These are phyloP conservation scores for Euphorbia pulcherrima DNA, from an alignment of 345 rosid species.

Conservation along the genomic window DNA sequence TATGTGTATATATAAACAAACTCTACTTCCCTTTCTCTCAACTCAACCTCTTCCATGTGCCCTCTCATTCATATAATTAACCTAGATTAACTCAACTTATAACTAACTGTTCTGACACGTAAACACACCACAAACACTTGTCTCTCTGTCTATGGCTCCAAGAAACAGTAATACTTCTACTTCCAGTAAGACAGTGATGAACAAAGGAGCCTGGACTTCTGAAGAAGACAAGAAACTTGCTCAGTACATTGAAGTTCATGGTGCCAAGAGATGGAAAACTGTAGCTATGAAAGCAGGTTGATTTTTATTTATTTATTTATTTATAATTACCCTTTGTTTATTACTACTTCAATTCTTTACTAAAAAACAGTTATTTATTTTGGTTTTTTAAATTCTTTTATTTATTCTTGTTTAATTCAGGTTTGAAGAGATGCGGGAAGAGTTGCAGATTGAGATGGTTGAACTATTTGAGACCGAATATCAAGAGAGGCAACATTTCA, in stretches of 20 bases:
- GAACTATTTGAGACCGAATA: constrained; percentile 57
- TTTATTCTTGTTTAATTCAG: constrained; percentile 21
- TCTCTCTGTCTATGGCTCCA: constrained; percentile 36
- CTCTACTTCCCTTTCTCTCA: background rate
- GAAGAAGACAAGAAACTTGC: constrained; percentile 58
- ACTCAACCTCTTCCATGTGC: background rate
- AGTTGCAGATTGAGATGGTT: constrained; percentile 67
- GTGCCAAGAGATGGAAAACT: constrained; percentile 56
- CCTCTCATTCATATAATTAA: background rate
- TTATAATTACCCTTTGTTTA: background rate
- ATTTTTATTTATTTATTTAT: background rate
- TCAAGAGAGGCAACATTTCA: constrained; percentile 64
- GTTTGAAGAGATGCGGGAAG: constrained; percentile 52
- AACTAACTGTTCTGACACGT: background rate
- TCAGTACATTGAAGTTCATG: constrained; percentile 44
- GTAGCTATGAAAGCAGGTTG: constrained; percentile 52
- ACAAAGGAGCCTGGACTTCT: constrained; percentile 58
- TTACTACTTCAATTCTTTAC: background rate
- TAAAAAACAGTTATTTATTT: too few species aligned
- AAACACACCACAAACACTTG: background rate
- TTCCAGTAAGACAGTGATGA: constrained; percentile 30
- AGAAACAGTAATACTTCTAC: constrained; percentile 20
- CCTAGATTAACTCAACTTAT: background rate
- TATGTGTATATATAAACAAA: background rate
- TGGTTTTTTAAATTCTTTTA: background rate